Percentiles rank a stretch among this genome's conserved stretches.
These are phyloP conservation scores for Aspergillus spinulosporus DNA, from an alignment of 2,329 filamentous ascomycete genomes.

Conservation along the genomic window DNA sequence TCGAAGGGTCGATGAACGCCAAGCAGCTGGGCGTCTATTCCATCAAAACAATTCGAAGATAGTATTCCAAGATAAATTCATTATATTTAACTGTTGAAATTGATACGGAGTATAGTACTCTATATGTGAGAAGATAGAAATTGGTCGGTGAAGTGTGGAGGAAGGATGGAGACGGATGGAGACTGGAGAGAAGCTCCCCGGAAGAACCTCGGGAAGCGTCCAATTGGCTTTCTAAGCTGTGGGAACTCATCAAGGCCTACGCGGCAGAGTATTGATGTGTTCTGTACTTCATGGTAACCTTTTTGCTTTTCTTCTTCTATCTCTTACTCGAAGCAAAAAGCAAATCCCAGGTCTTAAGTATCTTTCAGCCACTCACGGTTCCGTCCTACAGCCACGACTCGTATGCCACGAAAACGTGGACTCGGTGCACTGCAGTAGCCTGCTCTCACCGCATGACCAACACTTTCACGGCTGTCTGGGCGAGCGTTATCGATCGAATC, in stretches of 20 bases:
- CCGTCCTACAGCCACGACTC: not conserved
- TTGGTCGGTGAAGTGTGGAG: not conserved
- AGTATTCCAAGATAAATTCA: not conserved
- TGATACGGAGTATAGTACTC: not conserved
- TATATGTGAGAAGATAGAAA: not conserved
- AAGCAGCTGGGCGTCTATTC: slow-evolving; percentile 1
- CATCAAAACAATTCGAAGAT: too few relatives aligned
- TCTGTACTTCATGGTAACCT: not conserved
- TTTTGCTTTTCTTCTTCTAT: not conserved
- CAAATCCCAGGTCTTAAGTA: not conserved
- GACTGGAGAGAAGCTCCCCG: not conserved
- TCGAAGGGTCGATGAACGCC: not conserved
- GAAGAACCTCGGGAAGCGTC: too few relatives aligned
- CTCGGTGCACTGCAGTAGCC: not conserved
- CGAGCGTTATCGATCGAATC: not conserved
- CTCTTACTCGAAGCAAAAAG: not conserved
- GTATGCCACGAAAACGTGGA: slow-evolving; percentile 6
- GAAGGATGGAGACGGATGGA: not conserved
- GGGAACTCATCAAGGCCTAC: too few relatives aligned
- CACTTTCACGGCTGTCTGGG: not conserved
- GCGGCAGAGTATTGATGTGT: too few relatives aligned
- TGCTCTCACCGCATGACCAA: slow-evolving; percentile 11
- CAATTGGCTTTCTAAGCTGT: not conserved
- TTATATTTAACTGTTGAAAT: not conserved
- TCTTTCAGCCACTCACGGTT: not conserved